These are phyloP conservation scores for Lipomyces sp. DNA, from an alignment of 805 yeast genomes.

Conservation along the genomic window DNA sequence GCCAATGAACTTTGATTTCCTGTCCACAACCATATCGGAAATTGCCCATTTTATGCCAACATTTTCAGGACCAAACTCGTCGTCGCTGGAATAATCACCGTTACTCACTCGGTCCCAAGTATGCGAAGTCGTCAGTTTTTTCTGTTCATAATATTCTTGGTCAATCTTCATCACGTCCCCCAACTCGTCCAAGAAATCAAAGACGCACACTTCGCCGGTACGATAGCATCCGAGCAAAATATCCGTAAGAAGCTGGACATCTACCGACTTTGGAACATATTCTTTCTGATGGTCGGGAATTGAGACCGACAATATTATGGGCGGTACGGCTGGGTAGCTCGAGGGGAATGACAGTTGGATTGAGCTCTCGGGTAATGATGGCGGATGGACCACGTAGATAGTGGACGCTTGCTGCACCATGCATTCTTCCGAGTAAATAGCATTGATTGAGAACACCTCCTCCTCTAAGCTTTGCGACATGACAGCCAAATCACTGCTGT, in stretches of 20 bases:
- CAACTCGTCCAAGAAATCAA: conserved; percentile 68
- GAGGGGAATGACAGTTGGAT: conserved; percentile 76
- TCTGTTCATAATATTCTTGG: conserved; percentile 39
- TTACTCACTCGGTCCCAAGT: not conserved
- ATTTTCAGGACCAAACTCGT: conserved; percentile 20
- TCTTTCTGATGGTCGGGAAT: not conserved
- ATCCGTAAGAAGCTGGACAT: conserved; percentile 41
- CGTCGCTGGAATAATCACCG: conserved; percentile 41
- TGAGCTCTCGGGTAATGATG: conserved; percentile 49
- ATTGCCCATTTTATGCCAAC: conserved; percentile 60
- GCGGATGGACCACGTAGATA: conserved; percentile 52
- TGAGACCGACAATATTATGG: conserved; percentile 59
- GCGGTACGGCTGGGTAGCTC: conserved; percentile 73
- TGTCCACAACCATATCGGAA: conserved; percentile 77
- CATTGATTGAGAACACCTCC: conserved; percentile 81
- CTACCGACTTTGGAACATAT: not conserved
- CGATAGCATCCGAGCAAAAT: conserved; percentile 59
- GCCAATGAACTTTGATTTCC: conserved; percentile 85
- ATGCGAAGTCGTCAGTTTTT: conserved; percentile 33
- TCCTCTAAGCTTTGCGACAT: conserved; percentile 59
- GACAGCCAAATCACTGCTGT: not conserved
- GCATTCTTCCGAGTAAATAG: conserved; percentile 74
- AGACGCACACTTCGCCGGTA: conserved; percentile 73
- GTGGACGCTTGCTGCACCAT: conserved; percentile 45
- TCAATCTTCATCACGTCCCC: conserved; percentile 47